Evolutionary conservation across 345 rosid species (phyloP).

Genomic region (Pseudoturritis turrita): DNA sequence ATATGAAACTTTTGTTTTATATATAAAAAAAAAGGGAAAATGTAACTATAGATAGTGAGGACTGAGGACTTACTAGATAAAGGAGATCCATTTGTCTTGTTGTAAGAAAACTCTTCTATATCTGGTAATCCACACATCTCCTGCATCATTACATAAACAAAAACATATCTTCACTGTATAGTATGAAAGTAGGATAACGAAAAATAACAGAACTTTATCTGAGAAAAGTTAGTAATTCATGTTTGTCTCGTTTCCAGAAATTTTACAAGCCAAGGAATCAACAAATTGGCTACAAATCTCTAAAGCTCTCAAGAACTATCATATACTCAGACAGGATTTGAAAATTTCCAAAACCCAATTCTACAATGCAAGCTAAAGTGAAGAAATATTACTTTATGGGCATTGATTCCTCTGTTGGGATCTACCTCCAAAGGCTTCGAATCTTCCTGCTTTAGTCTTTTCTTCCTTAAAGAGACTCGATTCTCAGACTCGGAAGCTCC

Average conservation of each 20-base stretch:
- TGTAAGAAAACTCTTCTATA: constrained; percentile 73
- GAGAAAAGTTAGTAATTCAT: neutral
- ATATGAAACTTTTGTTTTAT: neutral
- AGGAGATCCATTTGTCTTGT: constrained; percentile 35
- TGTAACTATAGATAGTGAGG: constrained; percentile 11
- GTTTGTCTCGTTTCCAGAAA: neutral
- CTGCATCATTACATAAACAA: constrained; percentile 35
- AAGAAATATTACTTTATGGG: neutral
- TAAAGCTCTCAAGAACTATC: neutral
- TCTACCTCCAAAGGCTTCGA: constrained; percentile 24
- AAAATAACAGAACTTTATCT: neutral
- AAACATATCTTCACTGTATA: neutral
- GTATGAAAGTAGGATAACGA: too few relatives aligned
- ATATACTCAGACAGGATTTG: neutral
- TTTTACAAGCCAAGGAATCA: constrained; percentile 3
- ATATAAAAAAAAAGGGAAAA: neutral
- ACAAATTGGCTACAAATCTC: neutral
- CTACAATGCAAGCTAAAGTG: neutral
- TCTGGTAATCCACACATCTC: constrained; percentile 43
- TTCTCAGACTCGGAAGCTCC: constrained; percentile 23
- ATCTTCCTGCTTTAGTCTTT: constrained; percentile 38
- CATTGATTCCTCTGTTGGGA: constrained; percentile 14
- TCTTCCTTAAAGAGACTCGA: constrained; percentile 56
- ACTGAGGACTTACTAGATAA: constrained; percentile 41
- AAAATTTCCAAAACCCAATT: neutral